These are phyloP conservation scores for Saxispiralis lemnorum DNA, from an alignment of 495 filamentous ascomycete genomes.

Conservation along the genomic window DNA sequence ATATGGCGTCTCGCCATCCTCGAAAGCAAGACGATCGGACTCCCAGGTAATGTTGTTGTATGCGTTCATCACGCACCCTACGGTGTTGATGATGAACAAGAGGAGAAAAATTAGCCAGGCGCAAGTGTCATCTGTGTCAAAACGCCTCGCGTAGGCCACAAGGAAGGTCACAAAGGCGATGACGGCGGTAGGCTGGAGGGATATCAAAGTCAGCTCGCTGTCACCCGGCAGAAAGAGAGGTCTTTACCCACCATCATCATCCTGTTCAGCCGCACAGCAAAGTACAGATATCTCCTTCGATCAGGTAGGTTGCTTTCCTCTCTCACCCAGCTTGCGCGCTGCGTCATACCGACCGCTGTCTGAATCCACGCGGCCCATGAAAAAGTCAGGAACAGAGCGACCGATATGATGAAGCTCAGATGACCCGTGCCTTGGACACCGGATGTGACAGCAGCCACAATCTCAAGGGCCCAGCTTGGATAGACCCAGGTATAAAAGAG, in stretches of 20 bases:
- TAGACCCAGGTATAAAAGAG: slow-evolving; percentile 12
- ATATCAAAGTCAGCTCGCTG: neutral
- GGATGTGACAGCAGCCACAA: slow-evolving; percentile 5
- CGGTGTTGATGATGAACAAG: slow-evolving; percentile 14
- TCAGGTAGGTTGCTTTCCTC: slow-evolving; percentile 12
- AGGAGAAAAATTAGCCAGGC: slow-evolving; percentile 15
- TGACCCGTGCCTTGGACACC: neutral
- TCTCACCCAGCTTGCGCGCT: slow-evolving; percentile 13
- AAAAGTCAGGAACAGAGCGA: slow-evolving; percentile 2
- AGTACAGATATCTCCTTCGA: slow-evolving; percentile 10
- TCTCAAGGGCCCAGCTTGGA: slow-evolving; percentile 2
- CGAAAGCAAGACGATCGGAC: slow-evolving; percentile 9
- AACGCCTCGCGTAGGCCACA: slow-evolving; percentile 8
- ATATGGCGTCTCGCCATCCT: slow-evolving; percentile 9
- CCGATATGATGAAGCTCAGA: slow-evolving; percentile 1
- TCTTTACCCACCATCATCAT: slow-evolving; percentile 11
- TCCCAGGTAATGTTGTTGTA: slow-evolving; percentile 18
- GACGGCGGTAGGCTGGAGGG: slow-evolving; percentile 8
- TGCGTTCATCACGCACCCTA: slow-evolving; percentile 15
- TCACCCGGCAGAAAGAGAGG: neutral
- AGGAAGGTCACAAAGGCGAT: slow-evolving; percentile 9
- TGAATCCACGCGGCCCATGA: slow-evolving; percentile 12
- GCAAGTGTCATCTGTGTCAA: slow-evolving; percentile 3
- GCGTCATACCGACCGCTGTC: slow-evolving; percentile 10
- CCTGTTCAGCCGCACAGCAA: slow-evolving; percentile 13